phyloP scores from a whole-genome alignment of 768 basidiomycete genomes.

The Mycena sanguinolenta region DNA sequence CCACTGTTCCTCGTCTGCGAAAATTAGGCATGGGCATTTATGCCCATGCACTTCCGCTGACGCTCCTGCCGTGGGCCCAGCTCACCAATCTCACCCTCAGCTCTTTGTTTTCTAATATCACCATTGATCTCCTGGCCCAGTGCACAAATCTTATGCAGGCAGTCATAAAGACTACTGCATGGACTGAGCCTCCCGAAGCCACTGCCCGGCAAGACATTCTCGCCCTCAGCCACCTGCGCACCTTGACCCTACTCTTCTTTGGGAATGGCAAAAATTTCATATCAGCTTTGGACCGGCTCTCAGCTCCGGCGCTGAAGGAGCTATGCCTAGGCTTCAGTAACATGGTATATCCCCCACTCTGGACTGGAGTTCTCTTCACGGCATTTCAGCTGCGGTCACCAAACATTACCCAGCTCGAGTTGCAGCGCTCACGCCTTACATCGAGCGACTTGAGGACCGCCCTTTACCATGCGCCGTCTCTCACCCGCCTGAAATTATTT shows the following conservation, averaged over 20 bases:
- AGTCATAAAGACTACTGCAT: neutral
- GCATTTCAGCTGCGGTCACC: constrained; percentile 11
- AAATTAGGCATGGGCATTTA: neutral
- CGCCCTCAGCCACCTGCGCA: neutral
- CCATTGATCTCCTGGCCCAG: neutral
- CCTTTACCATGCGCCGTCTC: neutral
- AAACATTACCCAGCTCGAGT: constrained; percentile 5
- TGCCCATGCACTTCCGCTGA: neutral
- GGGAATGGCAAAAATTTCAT: neutral
- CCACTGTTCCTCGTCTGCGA: neutral
- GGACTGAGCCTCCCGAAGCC: neutral
- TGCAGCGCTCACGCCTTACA: neutral
- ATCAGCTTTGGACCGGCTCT: neutral
- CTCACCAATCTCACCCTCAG: neutral
- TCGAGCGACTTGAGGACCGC: neutral
- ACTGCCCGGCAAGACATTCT: neutral
- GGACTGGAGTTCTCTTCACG: neutral
- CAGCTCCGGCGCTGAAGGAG: neutral
- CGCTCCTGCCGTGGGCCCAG: neutral
- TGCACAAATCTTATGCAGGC: neutral
- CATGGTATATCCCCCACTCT: neutral
- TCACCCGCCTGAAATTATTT: neutral
- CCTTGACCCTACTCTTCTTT: neutral
- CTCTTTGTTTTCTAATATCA: neutral
- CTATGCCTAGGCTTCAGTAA: neutral